phyloP scores from a whole-genome alignment of 2,329 filamentous ascomycete species.

The Triangularia verruculosa region DNA sequence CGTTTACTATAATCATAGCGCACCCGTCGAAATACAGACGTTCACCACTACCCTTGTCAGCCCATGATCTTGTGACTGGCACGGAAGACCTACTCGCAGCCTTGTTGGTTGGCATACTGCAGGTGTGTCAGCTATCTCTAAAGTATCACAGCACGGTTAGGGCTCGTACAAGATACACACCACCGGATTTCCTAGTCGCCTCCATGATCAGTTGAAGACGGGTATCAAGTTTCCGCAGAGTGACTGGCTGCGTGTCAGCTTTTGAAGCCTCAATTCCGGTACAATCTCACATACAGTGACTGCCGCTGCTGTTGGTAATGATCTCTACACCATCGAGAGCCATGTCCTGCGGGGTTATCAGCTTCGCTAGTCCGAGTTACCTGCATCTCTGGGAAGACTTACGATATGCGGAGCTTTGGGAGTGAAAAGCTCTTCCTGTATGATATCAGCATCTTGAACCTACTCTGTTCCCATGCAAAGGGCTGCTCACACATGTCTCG shows the following conservation, averaged over 20 bases:
- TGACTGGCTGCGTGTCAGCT: conserved; percentile 12
- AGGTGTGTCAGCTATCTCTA: neutral
- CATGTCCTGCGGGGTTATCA: conserved; percentile 38
- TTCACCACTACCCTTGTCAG: conserved; percentile 51
- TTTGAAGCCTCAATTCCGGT: conserved; percentile 8
- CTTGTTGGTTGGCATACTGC: conserved; percentile 58
- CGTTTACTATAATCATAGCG: conserved; percentile 61
- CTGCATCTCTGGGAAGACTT: neutral
- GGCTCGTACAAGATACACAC: conserved; percentile 35
- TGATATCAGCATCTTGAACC: neutral
- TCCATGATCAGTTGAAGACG: conserved; percentile 62
- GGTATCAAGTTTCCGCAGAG: conserved; percentile 59
- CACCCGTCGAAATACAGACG: conserved; percentile 62
- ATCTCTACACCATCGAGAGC: conserved; percentile 70
- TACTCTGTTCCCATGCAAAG: neutral
- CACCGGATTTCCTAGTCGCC: conserved; percentile 51
- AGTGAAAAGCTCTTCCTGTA: conserved; percentile 28
- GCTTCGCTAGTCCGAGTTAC: neutral
- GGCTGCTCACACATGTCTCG: conserved; percentile 23
- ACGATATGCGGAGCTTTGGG: conserved; percentile 27
- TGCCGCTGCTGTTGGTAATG: conserved; percentile 66
- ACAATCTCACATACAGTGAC: conserved; percentile 49
- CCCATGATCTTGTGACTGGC: conserved; percentile 22
- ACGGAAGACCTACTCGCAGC: conserved; percentile 41
- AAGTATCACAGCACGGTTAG: neutral